Percentiles rank a stretch among this genome's conserved stretches.
phyloP scores from a whole-genome alignment of 2,329 filamentous ascomycete species.

The Graphium sp. region DNA sequence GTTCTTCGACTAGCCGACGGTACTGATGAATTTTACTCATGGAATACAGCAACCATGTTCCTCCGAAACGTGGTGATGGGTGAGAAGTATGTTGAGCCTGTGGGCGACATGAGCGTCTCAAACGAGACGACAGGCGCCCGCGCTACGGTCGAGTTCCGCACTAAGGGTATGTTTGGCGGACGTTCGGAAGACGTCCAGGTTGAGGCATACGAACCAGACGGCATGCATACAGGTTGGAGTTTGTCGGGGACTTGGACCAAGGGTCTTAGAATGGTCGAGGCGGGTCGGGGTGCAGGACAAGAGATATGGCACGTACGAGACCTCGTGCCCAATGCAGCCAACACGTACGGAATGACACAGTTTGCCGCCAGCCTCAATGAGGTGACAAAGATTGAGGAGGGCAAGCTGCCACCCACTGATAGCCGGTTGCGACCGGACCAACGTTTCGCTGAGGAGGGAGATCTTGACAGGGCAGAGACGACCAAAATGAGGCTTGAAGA shows the following conservation, averaged over 20 bases:
- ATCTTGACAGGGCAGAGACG: slow-evolving; percentile 67
- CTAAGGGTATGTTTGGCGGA: slow-evolving; percentile 93
- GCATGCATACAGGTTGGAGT: slow-evolving; percentile 46
- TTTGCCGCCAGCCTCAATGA: slow-evolving; percentile 85
- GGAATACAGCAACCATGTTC: slow-evolving; percentile 78
- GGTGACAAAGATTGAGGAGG: slow-evolving; percentile 62
- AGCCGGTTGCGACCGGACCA: slow-evolving; percentile 76
- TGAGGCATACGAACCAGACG: slow-evolving; percentile 52
- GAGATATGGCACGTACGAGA: slow-evolving; percentile 66
- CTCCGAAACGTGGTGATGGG: slow-evolving; percentile 92
- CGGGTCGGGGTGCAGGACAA: slow-evolving; percentile 41
- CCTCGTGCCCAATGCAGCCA: slow-evolving; percentile 62
- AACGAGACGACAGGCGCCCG: slow-evolving; percentile 76
- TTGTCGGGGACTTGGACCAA: slow-evolving; percentile 76
- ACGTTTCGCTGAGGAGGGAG: slow-evolving; percentile 64
- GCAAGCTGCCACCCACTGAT: slow-evolving; percentile 65
- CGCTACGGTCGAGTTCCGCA: slow-evolving; percentile 78
- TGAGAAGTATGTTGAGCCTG: slow-evolving; percentile 94
- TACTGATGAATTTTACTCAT: slow-evolving; percentile 70
- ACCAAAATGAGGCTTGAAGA: slow-evolving; percentile 78
- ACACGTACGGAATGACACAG: slow-evolving; percentile 73
- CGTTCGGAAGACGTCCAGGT: slow-evolving; percentile 79
- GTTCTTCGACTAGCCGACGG: slow-evolving; percentile 49
- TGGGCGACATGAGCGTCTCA: slow-evolving; percentile 71
- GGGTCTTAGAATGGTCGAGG: slow-evolving; percentile 47